Conservation (phyloP, 768 basidiomycete genomes). For the Russula vinacea region DNA sequence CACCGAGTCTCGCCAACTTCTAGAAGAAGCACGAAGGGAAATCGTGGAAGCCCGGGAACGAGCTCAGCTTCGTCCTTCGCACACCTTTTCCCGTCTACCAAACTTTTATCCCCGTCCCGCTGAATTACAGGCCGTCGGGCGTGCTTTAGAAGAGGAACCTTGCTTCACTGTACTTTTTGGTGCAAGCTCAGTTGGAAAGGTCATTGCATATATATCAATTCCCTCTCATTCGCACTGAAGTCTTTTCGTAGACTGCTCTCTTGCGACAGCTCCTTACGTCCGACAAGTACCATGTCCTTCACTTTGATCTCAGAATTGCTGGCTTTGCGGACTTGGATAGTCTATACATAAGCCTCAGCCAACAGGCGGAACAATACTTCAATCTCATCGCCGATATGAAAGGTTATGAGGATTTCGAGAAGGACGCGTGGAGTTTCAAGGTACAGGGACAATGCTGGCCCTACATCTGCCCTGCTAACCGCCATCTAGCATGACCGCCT, state of each 20-base stretch:
- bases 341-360: slow-evolving; percentile 70
- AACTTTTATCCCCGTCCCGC: slow-evolving; percentile 67
- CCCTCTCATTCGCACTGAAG: neutral
- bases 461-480: slow-evolving; percentile 16
- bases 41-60: slow-evolving; percentile 65
- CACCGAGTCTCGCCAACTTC: slow-evolving; percentile 68
- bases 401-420: slow-evolving; percentile 71
- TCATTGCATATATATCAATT: slow-evolving; percentile 27
- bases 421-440: slow-evolving; percentile 77
- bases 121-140: slow-evolving; percentile 64
- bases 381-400: slow-evolving; percentile 55
- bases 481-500: slow-evolving; percentile 65
- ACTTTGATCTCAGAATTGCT: slow-evolving; percentile 80
- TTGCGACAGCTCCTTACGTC: slow-evolving; percentile 71
- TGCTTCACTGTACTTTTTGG: slow-evolving; percentile 80
- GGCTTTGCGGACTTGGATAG: slow-evolving; percentile 80
- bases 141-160: slow-evolving; percentile 64
- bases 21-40: slow-evolving; percentile 77
- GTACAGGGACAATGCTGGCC: slow-evolving; percentile 37
- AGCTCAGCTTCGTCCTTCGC: slow-evolving; percentile 63
- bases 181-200: slow-evolving; percentile 80
- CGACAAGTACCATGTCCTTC: slow-evolving; percentile 70
- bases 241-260: slow-evolving; percentile 57
- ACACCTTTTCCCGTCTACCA: slow-evolving; percentile 75
- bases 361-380: slow-evolving; percentile 81